Conservation (phyloP, 2,329 filamentous ascomycete genomes). For the Metarhizium guizhouense region DNA sequence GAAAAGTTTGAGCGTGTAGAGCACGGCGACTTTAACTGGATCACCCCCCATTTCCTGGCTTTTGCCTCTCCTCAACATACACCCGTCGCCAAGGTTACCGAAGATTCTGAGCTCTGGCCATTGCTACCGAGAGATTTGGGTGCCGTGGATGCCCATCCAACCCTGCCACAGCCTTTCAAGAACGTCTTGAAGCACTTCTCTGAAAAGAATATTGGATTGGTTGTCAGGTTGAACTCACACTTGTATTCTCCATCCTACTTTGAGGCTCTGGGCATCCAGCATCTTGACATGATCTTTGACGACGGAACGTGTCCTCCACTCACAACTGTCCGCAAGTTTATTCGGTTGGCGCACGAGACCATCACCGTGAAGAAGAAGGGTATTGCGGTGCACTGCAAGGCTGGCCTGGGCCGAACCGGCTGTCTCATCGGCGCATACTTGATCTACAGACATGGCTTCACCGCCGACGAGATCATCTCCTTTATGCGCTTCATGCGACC, state of each 20-base stretch:
- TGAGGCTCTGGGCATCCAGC: conserved; percentile 85
- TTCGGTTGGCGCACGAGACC: conserved; percentile 87
- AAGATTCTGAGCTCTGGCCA: conserved; percentile 64
- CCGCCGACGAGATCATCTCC: conserved; percentile 91
- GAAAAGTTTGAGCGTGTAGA: conserved; percentile 93
- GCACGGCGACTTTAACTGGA: conserved; percentile 99
- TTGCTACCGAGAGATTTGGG: conserved; percentile 67
- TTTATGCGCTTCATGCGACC: conserved; percentile 99
- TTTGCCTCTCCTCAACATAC: conserved; percentile 90
- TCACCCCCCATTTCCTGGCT: conserved; percentile 88
- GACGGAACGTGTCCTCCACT: conserved; percentile 92
- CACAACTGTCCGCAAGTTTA: conserved; percentile 85
- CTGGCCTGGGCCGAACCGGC: conserved; percentile 86
- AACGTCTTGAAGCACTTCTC: conserved; percentile 89
- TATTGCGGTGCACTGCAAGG: conserved; percentile 98
- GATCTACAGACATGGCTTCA: conserved; percentile 95
- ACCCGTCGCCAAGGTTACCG: conserved; percentile 63
- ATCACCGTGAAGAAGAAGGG: conserved; percentile 86
- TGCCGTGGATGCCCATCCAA: conserved; percentile 60
- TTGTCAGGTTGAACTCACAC: conserved; percentile 90
- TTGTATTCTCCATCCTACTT: conserved; percentile 98
- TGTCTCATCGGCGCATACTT: conserved; percentile 96
- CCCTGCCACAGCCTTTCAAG: conserved; percentile 81
- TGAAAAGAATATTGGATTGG: conserved; percentile 79
- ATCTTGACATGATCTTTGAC: conserved; percentile 99